A percentile compares a stretch with the other conserved stretches of the same genome.
Conservation (phyloP, 257 asterid genomes). For the Gynochthodes officinalis region DNA sequence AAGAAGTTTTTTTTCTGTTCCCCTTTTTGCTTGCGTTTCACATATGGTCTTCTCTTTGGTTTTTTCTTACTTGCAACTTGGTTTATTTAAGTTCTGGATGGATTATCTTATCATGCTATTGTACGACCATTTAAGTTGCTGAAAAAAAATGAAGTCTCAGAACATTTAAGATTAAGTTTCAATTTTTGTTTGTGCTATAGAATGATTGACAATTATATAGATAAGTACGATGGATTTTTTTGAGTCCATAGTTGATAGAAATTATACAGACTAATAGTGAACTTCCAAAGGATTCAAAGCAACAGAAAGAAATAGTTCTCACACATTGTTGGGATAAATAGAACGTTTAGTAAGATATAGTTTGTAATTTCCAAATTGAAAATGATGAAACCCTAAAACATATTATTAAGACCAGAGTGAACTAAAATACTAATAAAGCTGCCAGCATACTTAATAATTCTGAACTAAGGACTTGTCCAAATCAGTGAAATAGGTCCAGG, state of each 20-base stretch:
- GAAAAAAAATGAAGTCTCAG: background rate
- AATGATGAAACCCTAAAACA: conserved; percentile 3
- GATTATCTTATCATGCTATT: background rate
- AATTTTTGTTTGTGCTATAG: background rate
- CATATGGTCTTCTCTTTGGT: background rate
- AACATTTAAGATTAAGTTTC: too few relatives aligned
- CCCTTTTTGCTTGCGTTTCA: background rate
- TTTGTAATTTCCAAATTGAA: background rate
- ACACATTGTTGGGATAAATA: too few relatives aligned
- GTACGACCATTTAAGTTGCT: background rate
- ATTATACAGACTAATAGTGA: background rate
- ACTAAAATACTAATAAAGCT: conserved; percentile 4
- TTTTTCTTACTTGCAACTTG: background rate
- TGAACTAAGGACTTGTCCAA: background rate
- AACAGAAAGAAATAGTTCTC: too few relatives aligned
- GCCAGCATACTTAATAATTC: too few relatives aligned
- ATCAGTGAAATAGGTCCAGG: background rate
- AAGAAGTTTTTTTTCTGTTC: background rate
- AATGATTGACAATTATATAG: background rate
- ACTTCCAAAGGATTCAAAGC: too few relatives aligned
- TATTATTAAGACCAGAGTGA: background rate
- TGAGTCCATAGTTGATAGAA: background rate
- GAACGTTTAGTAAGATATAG: background rate
- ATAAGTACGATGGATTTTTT: background rate
- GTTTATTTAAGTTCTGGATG: background rate